Evolutionary conservation across 345 rosid species (phyloP), one percentile per base, ranked within the genome.

Genomic region (Cardamine occulta): DNA sequence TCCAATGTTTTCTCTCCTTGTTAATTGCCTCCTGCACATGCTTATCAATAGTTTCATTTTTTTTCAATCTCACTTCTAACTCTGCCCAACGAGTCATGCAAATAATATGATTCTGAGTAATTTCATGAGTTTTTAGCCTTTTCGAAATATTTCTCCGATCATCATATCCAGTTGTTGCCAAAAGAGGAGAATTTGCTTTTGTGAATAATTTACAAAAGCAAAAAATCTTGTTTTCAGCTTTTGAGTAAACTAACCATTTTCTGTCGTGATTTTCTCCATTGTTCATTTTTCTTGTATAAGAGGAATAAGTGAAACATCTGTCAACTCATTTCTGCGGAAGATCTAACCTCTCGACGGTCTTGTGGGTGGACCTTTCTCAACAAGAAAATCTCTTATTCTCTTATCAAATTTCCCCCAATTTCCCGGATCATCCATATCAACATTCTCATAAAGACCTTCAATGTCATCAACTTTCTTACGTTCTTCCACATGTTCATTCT

Each of bases 201-300:
- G 6, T 45, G 10, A 45, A 70, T 32, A 70, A 21, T 19, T 44
- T 70, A 31, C 35, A 58, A 58, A 70, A 70, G 19, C 44, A 70
- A 70, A 70, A 57, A 6, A 31, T 4, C 12, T 42, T 42, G 1
- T 70, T 21, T 44, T 70, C 9, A 28, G 31, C 2, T 45, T 48
- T 48, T 17, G 53, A 48, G 53, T 48, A 48, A 48, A 17, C 11
- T 17, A 48, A 7, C 53, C 53, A 48, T 48, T 9, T 18, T 14
- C 11, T 48, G 1, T 48, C 23, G 2, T 48, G 23, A 0, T 45
- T 45, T 3, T 45, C 51, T 45, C 51, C 19, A 45, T 45, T 45
- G 19, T 8, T 15, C 19, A 45, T 45, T n/a, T n/a, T n/a, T n/a
- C n/a, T n/a, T n/a, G n/a, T n/a, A n/a, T n/a, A n/a, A n/a, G n/a